Conservation (phyloP, 2,329 filamentous ascomycete genomes). For the Trichoderma arundinaceum region DNA sequence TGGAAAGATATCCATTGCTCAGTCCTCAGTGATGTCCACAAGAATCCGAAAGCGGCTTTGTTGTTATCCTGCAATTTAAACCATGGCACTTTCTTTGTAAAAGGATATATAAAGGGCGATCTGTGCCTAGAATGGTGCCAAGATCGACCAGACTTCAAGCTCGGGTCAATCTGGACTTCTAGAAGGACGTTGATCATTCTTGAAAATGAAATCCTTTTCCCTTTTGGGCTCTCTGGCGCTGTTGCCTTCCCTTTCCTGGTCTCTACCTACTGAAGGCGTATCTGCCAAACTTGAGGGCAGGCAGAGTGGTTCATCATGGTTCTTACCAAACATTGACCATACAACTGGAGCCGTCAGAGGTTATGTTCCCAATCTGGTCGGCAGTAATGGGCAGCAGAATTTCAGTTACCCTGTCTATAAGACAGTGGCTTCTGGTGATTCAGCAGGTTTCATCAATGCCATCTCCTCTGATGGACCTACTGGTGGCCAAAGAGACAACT, state of each 20-base stretch:
- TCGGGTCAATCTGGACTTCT: conserved; percentile 19
- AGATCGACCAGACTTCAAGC: conserved; percentile 9
- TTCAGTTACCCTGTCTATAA: conserved; percentile 36
- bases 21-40: background rate
- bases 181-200: conserved; percentile 19
- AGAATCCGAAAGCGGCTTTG: conserved; percentile 7
- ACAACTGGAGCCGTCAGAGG: conserved; percentile 34
- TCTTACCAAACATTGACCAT: conserved; percentile 36
- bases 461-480: conserved; percentile 31
- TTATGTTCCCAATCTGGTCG: conserved; percentile 33
- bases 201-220: conserved; percentile 30
- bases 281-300: conserved; percentile 17
- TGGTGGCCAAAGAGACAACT: conserved; percentile 34
- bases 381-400: conserved; percentile 28
- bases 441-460: conserved; percentile 28
- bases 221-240: conserved; percentile 26
- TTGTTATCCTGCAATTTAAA: conserved; percentile 21
- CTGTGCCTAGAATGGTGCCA: conserved; percentile 13
- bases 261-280: conserved; percentile 23
- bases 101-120: conserved; percentile 25
- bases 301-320: conserved; percentile 34
- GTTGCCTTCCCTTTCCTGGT: conserved; percentile 23
- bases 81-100: background rate
- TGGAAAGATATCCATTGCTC: conserved; percentile 1
- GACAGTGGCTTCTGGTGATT: conserved; percentile 30